phyloP scores from a whole-genome alignment of 805 yeast genomes.

The Pichia nakasei region DNA sequence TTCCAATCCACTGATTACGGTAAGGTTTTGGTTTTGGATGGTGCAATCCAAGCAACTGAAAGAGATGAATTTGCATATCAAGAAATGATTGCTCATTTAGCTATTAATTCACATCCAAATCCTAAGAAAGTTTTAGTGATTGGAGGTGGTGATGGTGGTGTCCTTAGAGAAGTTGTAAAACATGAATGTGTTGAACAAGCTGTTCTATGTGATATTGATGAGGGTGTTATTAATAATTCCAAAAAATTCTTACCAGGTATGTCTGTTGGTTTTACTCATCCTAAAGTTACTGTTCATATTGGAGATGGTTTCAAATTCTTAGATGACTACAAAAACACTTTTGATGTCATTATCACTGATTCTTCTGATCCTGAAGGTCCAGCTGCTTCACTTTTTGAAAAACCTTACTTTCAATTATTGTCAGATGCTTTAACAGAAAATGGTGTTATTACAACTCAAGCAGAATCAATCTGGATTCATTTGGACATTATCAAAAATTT shows the following conservation, averaged over 20 bases:
- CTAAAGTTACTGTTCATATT: constrained; percentile 82
- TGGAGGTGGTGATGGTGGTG: constrained; percentile 99
- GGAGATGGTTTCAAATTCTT: constrained; percentile 98
- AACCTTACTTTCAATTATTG: constrained; percentile 80
- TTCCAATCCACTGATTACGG: constrained; percentile 93
- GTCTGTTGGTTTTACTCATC: constrained; percentile 77
- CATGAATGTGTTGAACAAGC: constrained; percentile 84
- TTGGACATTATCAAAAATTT: constrained; percentile 73
- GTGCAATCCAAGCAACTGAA: constrained; percentile 93
- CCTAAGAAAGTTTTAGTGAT: constrained; percentile 90
- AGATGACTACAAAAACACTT: constrained; percentile 71
- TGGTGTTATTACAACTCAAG: constrained; percentile 91
- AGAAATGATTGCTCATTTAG: constrained; percentile 96
- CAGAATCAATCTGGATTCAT: constrained; percentile 92
- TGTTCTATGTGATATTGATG: constrained; percentile 90
- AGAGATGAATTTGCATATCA: constrained; percentile 97
- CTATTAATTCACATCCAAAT: constrained; percentile 85
- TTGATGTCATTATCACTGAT: constrained; percentile 94
- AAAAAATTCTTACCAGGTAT: constrained; percentile 82
- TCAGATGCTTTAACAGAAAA: constrained; percentile 82
- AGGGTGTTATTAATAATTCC: constrained; percentile 79
- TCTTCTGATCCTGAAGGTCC: constrained; percentile 99
- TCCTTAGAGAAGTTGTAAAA: constrained; percentile 86
- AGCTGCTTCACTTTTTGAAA: constrained; percentile 87
- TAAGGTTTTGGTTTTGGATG: constrained; percentile 88